phyloP scores from a whole-genome alignment of 2,329 filamentous ascomycete genomes.

The Neobulgaria alba region DNA sequence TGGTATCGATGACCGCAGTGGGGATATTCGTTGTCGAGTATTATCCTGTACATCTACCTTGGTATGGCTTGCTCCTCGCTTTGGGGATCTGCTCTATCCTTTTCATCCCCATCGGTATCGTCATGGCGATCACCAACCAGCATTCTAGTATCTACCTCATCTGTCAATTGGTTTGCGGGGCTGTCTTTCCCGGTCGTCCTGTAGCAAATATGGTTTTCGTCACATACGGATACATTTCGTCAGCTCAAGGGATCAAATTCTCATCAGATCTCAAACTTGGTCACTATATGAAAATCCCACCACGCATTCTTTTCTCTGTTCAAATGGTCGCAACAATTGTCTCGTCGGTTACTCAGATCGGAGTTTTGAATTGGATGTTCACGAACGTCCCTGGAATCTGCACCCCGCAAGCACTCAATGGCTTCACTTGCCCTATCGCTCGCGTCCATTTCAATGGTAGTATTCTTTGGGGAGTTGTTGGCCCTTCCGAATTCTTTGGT shows the following conservation, averaged over 20 bases:
- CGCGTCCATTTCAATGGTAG: constrained; percentile 85
- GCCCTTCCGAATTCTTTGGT: constrained; percentile 75
- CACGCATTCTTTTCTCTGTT: constrained; percentile 68
- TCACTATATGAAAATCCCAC: constrained; percentile 82
- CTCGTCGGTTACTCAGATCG: constrained; percentile 73
- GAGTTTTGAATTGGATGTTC: constrained; percentile 87
- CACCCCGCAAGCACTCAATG: constrained; percentile 70
- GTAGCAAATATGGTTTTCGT: constrained; percentile 93
- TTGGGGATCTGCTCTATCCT: constrained; percentile 70
- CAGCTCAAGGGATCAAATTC: constrained; percentile 83
- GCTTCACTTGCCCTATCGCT: constrained; percentile 81
- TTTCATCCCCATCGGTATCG: constrained; percentile 85
- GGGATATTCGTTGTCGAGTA: constrained; percentile 82
- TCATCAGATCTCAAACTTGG: constrained; percentile 80
- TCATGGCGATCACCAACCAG: constrained; percentile 89
- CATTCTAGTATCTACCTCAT: constrained; percentile 81
- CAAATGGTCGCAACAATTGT: constrained; percentile 69
- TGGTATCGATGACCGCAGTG: constrained; percentile 65
- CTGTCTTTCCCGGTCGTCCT: constrained; percentile 72
- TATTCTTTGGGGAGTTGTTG: constrained; percentile 84
- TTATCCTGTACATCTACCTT: constrained; percentile 75
- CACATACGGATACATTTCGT: constrained; percentile 84
- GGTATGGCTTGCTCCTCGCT: constrained; percentile 76
- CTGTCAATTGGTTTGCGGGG: constrained; percentile 76
- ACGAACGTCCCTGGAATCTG: constrained; percentile 67